Evolutionary conservation across 2,329 filamentous ascomycete genomes (phyloP).

Genomic region (Bipolaris sorokiniana): DNA sequence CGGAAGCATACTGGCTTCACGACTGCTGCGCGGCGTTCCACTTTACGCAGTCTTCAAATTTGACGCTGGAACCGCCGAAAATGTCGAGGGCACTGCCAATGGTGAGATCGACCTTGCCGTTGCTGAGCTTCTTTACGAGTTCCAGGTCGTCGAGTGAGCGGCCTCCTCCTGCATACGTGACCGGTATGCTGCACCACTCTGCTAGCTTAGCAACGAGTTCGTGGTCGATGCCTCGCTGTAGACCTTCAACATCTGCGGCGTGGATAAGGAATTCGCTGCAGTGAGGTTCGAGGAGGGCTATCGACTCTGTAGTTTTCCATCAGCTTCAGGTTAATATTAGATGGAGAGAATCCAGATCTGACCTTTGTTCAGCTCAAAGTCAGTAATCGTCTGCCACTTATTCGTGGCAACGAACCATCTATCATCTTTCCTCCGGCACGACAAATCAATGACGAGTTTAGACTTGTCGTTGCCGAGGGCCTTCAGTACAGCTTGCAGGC

Average conservation of each 20-base stretch:
- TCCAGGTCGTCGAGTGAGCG: constrained; percentile 81
- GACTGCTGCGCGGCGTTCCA: constrained; percentile 69
- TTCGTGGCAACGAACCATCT: constrained; percentile 98
- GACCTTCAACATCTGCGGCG: constrained; percentile 93
- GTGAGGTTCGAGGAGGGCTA: constrained; percentile 81
- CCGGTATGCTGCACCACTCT: constrained; percentile 86
- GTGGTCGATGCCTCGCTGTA: constrained; percentile 90
- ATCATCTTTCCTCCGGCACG: constrained; percentile 77
- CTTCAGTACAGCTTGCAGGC: constrained; percentile 75
- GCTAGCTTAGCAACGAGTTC: constrained; percentile 77
- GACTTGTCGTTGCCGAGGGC: constrained; percentile 74
- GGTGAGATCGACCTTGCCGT: constrained; percentile 85
- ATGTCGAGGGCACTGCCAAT: constrained; percentile 97
- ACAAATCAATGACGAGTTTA: constrained; percentile 93
- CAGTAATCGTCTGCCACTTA: constrained; percentile 97
- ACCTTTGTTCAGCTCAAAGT: constrained; percentile 93
- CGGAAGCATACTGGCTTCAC: neutral
- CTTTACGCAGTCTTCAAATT: constrained; percentile 83
- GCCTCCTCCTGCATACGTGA: constrained; percentile 97
- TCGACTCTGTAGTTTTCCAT: constrained; percentile 66
- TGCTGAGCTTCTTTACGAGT: constrained; percentile 77
- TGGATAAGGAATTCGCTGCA: constrained; percentile 98
- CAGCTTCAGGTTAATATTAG: neutral
- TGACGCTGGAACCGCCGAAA: constrained; percentile 87
- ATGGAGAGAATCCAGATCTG: constrained; percentile 24